These are phyloP conservation scores for Colletotrichum cordylinicola DNA, from an alignment of 2,329 filamentous ascomycete genomes.

Conservation along the genomic window DNA sequence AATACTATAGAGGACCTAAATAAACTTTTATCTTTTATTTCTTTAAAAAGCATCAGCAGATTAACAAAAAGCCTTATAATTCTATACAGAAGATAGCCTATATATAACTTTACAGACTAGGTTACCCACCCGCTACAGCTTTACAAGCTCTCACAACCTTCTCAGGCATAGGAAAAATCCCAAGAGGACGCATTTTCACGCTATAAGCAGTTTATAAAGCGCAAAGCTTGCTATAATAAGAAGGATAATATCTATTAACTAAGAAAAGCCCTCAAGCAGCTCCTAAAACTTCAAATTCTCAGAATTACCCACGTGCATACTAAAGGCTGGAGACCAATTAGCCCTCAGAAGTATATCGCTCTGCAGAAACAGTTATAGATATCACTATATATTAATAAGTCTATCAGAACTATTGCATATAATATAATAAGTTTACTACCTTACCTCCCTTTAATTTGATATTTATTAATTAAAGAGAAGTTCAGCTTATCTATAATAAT, in stretches of 20 bases:
- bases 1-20: not conserved
- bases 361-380: not conserved
- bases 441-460: not conserved
- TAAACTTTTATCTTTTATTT: not conserved
- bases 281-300: not conserved
- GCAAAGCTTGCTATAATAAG: not conserved
- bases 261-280: not conserved
- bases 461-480: not conserved
- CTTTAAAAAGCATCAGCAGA: not conserved
- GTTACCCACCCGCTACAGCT: not conserved
- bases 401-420: not conserved
- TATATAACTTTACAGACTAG: not conserved
- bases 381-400: not conserved
- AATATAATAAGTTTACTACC: not conserved
- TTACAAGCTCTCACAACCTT: not conserved
- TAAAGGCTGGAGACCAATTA: not conserved
- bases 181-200: not conserved
- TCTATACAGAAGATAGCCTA: not conserved
- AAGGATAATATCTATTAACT: not conserved
- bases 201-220: not conserved
- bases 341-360: not conserved
- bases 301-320: not conserved
- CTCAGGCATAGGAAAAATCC: not conserved
- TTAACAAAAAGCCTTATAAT: not conserved
- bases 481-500: not conserved